Evolutionary conservation across 352 stramenopile genomes (phyloP).

Genomic region (Pythium chondricola): DNA sequence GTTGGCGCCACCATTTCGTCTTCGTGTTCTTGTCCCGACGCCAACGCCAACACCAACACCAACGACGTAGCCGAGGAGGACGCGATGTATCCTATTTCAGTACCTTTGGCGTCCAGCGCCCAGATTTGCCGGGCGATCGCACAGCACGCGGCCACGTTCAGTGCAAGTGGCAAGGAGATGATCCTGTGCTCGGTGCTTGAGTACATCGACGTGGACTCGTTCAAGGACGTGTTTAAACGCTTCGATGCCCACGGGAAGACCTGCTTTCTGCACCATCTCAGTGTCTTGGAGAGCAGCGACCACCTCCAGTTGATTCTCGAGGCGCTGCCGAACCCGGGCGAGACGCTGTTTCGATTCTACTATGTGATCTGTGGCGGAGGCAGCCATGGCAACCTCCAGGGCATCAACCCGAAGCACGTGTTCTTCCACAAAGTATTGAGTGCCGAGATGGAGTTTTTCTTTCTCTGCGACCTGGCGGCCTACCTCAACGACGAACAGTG

Average conservation of each 20-base stretch:
- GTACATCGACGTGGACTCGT: conserved; percentile 55
- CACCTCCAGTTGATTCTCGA: conserved; percentile 50
- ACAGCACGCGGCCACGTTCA: conserved; percentile 43
- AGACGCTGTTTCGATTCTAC: conserved; percentile 62
- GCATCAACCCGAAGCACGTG: conserved; percentile 29
- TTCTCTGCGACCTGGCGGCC: conserved; percentile 49
- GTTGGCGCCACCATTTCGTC: no score
- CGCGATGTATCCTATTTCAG: conserved; percentile 32
- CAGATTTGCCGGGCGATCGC: conserved; percentile 72
- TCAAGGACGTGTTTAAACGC: conserved; percentile 56
- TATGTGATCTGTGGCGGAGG: conserved; percentile 32
- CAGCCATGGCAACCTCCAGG: conserved; percentile 10
- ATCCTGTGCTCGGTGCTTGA: conserved; percentile 62
- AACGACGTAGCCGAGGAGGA: conserved; percentile 10
- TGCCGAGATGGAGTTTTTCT: conserved; percentile 65
- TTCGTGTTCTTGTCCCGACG: no score
- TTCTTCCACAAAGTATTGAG: conserved; percentile 57
- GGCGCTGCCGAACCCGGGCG: conserved; percentile 42
- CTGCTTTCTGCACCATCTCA: conserved; percentile 59
- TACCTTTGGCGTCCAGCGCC: conserved; percentile 52
- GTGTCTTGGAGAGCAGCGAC: conserved; percentile 39
- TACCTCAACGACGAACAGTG: conserved; percentile 64
- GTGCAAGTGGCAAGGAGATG: conserved; percentile 68
- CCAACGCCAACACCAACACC: not conserved
- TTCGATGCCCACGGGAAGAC: conserved; percentile 55